Conservation (phyloP, 352 stramenopile species). For the Phytophthora foliorum region DNA sequence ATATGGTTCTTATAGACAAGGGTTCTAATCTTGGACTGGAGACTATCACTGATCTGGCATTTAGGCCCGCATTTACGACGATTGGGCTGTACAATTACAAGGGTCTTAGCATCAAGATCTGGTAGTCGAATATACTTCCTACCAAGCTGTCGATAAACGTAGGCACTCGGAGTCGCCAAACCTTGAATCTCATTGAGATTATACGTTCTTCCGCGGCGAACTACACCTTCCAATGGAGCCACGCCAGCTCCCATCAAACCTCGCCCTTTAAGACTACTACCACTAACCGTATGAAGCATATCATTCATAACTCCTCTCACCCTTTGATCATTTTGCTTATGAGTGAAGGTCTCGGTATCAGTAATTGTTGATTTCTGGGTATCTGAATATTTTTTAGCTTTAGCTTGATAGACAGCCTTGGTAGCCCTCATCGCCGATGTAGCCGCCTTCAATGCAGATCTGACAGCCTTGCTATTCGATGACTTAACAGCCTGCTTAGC, state of each 20-base stretch:
- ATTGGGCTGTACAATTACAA: conserved; percentile 19
- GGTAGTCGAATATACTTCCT: conserved; percentile 5
- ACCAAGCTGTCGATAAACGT: conserved; percentile 7
- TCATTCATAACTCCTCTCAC: conserved; percentile 7
- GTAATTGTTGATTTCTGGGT: no score
- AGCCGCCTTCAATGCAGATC: no score
- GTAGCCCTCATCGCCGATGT: no score
- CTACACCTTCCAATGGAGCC: conserved; percentile 12
- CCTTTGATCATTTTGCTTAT: no score
- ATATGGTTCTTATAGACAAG: conserved; percentile 9
- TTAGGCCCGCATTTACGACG: conserved; percentile 15
- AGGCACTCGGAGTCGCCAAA: conserved; percentile 6
- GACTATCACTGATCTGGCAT: conserved; percentile 4
- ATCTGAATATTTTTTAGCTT: not conserved
- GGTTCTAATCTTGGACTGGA: conserved; percentile 9
- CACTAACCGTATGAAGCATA: conserved; percentile 10
- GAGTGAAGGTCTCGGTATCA: no score
- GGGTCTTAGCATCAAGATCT: conserved; percentile 9
- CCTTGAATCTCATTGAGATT: conserved; percentile 28
- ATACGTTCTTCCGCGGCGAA: conserved; percentile 10
- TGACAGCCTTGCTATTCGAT: no score
- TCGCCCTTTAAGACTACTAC: not conserved
- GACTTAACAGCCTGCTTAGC: no score
- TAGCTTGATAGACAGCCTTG: no score
- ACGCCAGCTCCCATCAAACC: conserved; percentile 8